Base-by-base conservation (phyloP, 169 alveolate genomes). In the Theileria orientalis region DNA sequence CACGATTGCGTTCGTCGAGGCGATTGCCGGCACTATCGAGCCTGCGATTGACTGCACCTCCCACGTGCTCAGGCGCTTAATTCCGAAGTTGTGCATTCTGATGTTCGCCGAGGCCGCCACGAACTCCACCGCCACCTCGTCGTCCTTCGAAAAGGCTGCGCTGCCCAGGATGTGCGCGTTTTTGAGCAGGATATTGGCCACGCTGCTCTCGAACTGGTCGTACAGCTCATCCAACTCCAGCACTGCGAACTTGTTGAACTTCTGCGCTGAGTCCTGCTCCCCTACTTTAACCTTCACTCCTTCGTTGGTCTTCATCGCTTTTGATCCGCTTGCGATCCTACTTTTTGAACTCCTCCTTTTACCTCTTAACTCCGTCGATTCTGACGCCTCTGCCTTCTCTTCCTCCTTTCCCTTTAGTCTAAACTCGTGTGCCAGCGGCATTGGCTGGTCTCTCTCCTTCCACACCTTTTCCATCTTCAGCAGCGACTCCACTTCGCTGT, bases 21-120 rank as follows among this genome's bases (percentile, higher is more conserved):
- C 98, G 47, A 97, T 92, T 27, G 99, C 99, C 0, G 99, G 99
- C 3, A 96, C 92, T 44, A 97, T 97, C 62, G 96, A 93, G n/a
- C 99, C 99, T 9, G 98, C 98, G 23, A 97, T 96, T 37, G 97
- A 94, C 68, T 97, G 97, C 19, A 94, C 77, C 68, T 86, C 87
- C 83, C 90, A 91, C 30, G 86, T 77, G 69, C 90, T 84, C 75
- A 83, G 79, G 41, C 83, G 90, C 46, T 85, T 85, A 33, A 96
- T 91, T 41, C 86, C 78, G 83, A 95, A 96, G 75, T 95, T 95
- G 33, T 80, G 63, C 90, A 97, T 94, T 66, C 99, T 92, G 30
- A 97, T 76, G 75, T 95, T 95, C 7, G 97, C 75, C 0, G 97
- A 92, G 47, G 98, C 92, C 47, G 94, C 87, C 32, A 95, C 93